phyloP scores from a whole-genome alignment of 306 rosid species.

The Canavalia ensiformis region DNA sequence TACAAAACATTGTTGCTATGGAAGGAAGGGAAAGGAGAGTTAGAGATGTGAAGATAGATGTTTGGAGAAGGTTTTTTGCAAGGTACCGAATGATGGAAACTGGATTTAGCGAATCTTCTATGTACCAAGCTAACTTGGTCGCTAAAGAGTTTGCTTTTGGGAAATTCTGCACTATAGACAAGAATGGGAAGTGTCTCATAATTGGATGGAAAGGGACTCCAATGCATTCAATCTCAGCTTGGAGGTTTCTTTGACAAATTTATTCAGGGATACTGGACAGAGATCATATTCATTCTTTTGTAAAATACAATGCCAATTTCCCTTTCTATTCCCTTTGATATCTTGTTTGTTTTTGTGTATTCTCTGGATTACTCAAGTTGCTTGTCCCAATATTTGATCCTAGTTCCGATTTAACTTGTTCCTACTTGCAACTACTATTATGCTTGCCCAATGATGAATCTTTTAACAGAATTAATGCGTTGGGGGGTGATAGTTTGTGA shows the following conservation, averaged over 20 bases:
- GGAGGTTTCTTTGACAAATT: slow-evolving; percentile 65
- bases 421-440: no score
- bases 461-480: neutral
- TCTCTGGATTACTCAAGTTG: neutral
- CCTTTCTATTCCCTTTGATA: neutral
- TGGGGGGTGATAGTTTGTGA: neutral
- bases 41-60: slow-evolving; percentile 70
- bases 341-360: neutral
- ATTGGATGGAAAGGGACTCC: slow-evolving; percentile 90
- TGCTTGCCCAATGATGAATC: neutral
- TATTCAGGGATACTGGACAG: neutral
- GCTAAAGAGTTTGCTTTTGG: slow-evolving; percentile 54
- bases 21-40: slow-evolving; percentile 67
- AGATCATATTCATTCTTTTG: slow-evolving; percentile 18
- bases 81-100: slow-evolving; percentile 70
- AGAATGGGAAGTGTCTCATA: slow-evolving; percentile 54
- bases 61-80: slow-evolving; percentile 83
- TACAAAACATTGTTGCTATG: slow-evolving; percentile 61
- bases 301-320: neutral
- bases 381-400: slow-evolving; percentile 3
- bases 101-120: slow-evolving; percentile 64
- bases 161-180: slow-evolving; percentile 60
- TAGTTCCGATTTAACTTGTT: no score
- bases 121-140: slow-evolving; percentile 70
- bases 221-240: slow-evolving; percentile 74